Evolutionary conservation across 768 basidiomycete genomes (phyloP), one percentile per base, ranked within the genome.

Genomic region (Boletus reticulatus): DNA sequence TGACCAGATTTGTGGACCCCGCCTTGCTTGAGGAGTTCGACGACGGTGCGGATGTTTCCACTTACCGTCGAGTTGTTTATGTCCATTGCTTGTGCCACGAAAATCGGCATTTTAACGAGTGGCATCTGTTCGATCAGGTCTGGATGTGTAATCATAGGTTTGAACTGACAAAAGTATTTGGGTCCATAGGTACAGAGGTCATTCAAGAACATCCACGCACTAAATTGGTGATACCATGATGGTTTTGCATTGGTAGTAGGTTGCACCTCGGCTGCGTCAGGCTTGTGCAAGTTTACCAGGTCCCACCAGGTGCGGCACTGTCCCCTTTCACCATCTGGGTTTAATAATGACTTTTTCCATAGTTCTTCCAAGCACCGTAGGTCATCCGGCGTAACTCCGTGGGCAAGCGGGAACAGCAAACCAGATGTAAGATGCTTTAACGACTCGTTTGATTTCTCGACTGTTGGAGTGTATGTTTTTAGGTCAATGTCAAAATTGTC

Each of bases 61-160:
- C 11, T 46, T 0, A 46, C n/a, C 0, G 32, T n/a, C n/a, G n/a
- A n/a, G n/a, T n/a, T n/a, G n/a, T n/a, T 32, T 3, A 46, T 19
- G 6, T 46, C n/a, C 31, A 34, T 46, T 13, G 45, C 31, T 1
- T 16, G 19, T 2, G 45, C 29, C 0, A 42, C 42, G 2, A 58
- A 1, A 5, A 58, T 51, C 17, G 37, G 53, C 2, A 29, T 58
- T 11, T 58, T 55, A 9, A 32, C 19, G 0, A 51, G 27, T 11
- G 43, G 53, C 3, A 58, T 43, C 4, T 24, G n/a, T 20, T 58
- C 50, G 0, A 58, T 13, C 0, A n/a, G 8, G 3, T 51, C 39
- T n/a, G 50, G 32, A 13, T 2, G 4, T 13, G 11, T 13, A 13
- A 34, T 13, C 13, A 13, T 34, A 13, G 13, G 32, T n/a, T 31